phyloP scores from a whole-genome alignment of 2,329 filamentous ascomycete species.

The Penicillium hesseltinei region DNA sequence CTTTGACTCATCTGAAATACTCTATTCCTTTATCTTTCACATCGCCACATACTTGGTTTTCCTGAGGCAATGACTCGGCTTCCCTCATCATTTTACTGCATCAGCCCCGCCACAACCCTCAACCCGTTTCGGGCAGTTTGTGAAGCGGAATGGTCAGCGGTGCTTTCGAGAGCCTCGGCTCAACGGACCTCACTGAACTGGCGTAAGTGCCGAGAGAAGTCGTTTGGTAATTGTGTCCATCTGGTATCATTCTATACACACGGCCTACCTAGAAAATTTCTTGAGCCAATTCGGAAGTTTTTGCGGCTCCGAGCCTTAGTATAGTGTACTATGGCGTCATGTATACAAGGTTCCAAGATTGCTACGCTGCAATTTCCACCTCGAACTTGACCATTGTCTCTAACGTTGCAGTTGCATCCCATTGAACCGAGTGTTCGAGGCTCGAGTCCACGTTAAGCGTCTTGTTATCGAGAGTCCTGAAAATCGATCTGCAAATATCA shows the following conservation, averaged over 20 bases:
- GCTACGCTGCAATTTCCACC: conserved; percentile 18
- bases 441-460: conserved; percentile 1
- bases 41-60: neutral
- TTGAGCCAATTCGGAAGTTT: neutral
- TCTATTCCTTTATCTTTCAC: neutral
- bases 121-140: conserved; percentile 6
- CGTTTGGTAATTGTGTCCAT: neutral
- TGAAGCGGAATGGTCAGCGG: conserved; percentile 3
- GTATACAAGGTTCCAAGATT: neutral
- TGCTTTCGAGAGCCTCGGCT: neutral
- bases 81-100: neutral
- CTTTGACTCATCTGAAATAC: neutral
- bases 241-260: neutral
- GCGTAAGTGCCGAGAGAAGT: neutral
- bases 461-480: neutral
- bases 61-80: neutral
- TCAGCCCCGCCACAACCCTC: conserved; percentile 2
- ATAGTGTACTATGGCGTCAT: conserved; percentile 14
- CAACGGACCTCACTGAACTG: neutral
- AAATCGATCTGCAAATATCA: neutral
- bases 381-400: conserved; percentile 22
- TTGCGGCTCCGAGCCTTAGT: neutral
- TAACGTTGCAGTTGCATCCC: conserved; percentile 27
- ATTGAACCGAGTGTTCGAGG: neutral
- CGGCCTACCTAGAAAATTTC: neutral